These are phyloP conservation scores for Tylopilus balloui DNA, from an alignment of 768 basidiomycete species.

Conservation along the genomic window DNA sequence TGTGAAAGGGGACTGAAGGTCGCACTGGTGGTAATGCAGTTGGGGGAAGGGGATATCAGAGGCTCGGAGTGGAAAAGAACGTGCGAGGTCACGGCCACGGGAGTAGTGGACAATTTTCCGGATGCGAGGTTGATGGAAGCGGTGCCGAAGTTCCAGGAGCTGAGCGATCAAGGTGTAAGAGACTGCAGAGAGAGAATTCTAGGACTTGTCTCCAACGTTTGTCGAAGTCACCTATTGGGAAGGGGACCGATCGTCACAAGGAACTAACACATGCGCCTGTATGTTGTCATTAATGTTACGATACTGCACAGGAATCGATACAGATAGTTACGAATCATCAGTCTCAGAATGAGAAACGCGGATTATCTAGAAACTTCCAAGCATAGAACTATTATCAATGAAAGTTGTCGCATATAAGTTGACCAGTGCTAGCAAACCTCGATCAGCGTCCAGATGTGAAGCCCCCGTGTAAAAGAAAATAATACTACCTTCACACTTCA, in stretches of 20 bases:
- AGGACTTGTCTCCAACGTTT: slow-evolving; percentile 16
- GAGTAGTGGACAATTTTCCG: slow-evolving; percentile 12
- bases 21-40: slow-evolving; percentile 17
- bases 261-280: neutral
- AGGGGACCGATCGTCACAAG: neutral
- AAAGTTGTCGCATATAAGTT: slow-evolving; percentile 7
- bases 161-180: slow-evolving; percentile 10
- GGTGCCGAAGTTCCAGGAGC: slow-evolving; percentile 12
- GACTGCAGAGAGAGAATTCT: slow-evolving; percentile 22
- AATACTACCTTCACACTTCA: slow-evolving; percentile 31
- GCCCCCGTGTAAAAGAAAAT: neutral
- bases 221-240: neutral
- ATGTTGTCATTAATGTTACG: neutral
- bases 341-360: neutral
- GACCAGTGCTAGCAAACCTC: neutral
- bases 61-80: slow-evolving; percentile 15
- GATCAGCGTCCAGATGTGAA: neutral
- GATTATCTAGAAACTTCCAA: neutral
- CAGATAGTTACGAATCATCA: neutral
- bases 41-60: slow-evolving; percentile 7
- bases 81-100: slow-evolving; percentile 8
- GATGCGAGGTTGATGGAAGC: slow-evolving; percentile 14
- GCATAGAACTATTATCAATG: neutral
- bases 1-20: slow-evolving; percentile 7
- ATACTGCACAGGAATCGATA: neutral